Evolutionary conservation across 257 asterid genomes (phyloP).

Genomic region (Ajuga chamaepitys): DNA sequence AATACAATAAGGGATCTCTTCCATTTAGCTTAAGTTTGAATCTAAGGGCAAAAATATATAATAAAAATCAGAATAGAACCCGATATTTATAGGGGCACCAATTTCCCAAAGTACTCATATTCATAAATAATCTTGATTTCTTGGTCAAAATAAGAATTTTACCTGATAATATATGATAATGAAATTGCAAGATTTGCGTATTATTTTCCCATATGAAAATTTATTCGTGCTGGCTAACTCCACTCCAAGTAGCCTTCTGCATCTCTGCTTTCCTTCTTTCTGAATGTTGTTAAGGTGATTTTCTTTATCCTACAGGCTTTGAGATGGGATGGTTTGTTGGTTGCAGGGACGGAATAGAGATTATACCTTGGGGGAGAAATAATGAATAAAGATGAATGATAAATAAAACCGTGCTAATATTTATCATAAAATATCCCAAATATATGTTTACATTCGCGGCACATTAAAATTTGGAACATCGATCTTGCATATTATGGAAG

Average conservation of each 20-base stretch:
- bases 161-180: neutral
- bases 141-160: neutral
- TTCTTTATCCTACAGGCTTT: constrained; percentile 19
- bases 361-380: too few relatives aligned
- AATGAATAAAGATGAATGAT: too few relatives aligned
- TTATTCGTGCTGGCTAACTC: neutral
- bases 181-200: neutral
- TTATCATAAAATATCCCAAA: too few relatives aligned
- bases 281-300: neutral
- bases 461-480: too few relatives aligned
- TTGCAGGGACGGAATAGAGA: too few relatives aligned
- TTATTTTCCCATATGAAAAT: neutral
- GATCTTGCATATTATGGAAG: too few relatives aligned
- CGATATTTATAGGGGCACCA: too few relatives aligned
- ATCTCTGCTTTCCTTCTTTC: neutral
- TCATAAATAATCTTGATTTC: constrained; percentile 1
- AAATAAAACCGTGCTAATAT: too few relatives aligned
- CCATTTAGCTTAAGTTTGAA: neutral
- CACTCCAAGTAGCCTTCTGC: neutral
- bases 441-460: too few relatives aligned
- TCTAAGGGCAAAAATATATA: too few relatives aligned
- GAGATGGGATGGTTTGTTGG: constrained; percentile 14
- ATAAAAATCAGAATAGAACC: neutral
- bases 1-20: neutral
- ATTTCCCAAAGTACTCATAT: neutral